phyloP scores from a whole-genome alignment of 1,139 yeast genomes.

The Scheffersomyces lignicola region DNA sequence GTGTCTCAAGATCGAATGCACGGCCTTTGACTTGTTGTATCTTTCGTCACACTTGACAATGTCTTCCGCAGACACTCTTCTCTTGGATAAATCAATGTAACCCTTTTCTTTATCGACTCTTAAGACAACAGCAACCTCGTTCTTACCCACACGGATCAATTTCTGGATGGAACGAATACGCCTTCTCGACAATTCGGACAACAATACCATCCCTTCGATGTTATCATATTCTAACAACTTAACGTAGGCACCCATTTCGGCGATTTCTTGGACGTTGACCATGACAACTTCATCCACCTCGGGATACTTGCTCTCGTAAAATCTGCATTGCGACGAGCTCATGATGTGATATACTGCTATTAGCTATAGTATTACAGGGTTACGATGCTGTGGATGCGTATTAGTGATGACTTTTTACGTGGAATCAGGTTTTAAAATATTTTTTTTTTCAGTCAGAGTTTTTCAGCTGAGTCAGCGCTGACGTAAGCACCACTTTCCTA shows the following conservation, averaged over 20 bases:
- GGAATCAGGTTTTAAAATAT: neutral
- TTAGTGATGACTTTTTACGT: conserved; percentile 1
- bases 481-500: neutral
- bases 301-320: conserved; percentile 96
- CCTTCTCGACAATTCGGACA: conserved; percentile 96
- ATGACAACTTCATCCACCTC: conserved; percentile 98
- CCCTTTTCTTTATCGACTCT: conserved; percentile 99
- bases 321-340: conserved; percentile 93
- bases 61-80: conserved; percentile 98
- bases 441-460: neutral
- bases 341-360: conserved; percentile 26
- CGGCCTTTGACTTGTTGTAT: conserved; percentile 95
- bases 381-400: neutral
- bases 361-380: neutral
- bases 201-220: conserved; percentile 97
- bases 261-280: conserved; percentile 98
- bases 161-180: conserved; percentile 98
- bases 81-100: conserved; percentile 93
- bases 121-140: conserved; percentile 97
- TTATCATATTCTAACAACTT: conserved; percentile 94
- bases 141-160: conserved; percentile 95
- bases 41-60: conserved; percentile 97
- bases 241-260: conserved; percentile 98
- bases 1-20: conserved; percentile 94
- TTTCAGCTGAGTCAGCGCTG: conserved; percentile 3